Conservation (phyloP, 768 basidiomycete species). For the Auricularia sp. region DNA sequence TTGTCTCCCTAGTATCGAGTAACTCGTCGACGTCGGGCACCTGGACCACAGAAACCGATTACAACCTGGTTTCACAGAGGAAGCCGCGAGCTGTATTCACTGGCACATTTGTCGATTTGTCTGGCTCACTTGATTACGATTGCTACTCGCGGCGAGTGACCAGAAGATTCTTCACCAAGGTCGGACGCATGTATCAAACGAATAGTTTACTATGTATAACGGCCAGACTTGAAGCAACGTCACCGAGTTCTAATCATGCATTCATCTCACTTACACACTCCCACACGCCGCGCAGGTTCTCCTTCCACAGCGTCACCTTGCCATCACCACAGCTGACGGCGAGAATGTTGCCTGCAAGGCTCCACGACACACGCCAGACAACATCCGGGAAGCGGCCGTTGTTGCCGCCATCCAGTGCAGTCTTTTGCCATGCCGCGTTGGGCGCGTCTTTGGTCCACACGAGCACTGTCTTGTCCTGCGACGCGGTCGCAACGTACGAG, state of each 20-base stretch:
- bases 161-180: no score
- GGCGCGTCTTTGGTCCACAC: constrained; percentile 86
- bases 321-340: constrained; percentile 97
- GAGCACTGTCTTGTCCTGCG: constrained; percentile 75
- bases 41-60: no score
- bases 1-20: no score
- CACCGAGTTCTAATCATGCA: neutral
- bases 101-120: no score
- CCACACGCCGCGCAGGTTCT: constrained; percentile 89
- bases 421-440: constrained; percentile 67
- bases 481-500: constrained; percentile 92
- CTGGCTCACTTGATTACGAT: no score
- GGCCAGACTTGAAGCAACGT: no score
- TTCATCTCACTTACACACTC: constrained; percentile 91
- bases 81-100: no score
- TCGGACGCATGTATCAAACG: no score
- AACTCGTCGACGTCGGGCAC: no score
- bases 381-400: constrained; percentile 90
- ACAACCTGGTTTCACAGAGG: no score
- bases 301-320: constrained; percentile 97
- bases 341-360: constrained; percentile 87
- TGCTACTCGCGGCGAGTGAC: no score
- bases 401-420: constrained; percentile 61
- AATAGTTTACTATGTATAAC: no score
- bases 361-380: constrained; percentile 99